Conservation (phyloP, 2,329 filamentous ascomycete genomes). For the Diplodia scrobiculata region DNA sequence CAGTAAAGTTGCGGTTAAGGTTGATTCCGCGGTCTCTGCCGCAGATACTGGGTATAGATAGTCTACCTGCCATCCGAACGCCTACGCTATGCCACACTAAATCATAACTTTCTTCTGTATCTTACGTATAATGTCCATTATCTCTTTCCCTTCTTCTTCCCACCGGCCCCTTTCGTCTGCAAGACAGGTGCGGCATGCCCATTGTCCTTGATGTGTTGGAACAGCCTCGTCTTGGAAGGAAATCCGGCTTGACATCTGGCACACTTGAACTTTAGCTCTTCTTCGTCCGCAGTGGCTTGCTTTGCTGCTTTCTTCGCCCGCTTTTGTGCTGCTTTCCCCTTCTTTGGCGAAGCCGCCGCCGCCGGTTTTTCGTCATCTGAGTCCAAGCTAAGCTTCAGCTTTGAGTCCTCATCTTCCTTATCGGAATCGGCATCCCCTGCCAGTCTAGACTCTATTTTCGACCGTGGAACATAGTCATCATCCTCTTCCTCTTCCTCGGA, state of each 20-base stretch:
- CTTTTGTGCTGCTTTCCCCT: conserved; percentile 54
- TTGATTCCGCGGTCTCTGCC: neutral
- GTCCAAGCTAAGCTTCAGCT: neutral
- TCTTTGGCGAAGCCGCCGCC: conserved; percentile 39
- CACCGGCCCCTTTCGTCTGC: conserved; percentile 23
- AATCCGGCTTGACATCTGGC: conserved; percentile 77
- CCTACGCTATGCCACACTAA: conserved; percentile 9
- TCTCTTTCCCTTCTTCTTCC: conserved; percentile 33
- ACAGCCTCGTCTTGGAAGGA: conserved; percentile 70
- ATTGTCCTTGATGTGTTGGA: conserved; percentile 69
- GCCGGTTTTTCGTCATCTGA: conserved; percentile 29
- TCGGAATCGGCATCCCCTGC: conserved; percentile 29
- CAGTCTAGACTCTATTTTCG: conserved; percentile 43
- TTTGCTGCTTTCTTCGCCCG: conserved; percentile 52
- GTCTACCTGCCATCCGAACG: conserved; percentile 6
- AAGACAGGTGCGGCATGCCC: conserved; percentile 62
- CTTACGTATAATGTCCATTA: neutral
- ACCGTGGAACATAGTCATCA: conserved; percentile 43
- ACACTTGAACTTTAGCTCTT: conserved; percentile 64
- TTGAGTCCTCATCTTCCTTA: neutral
- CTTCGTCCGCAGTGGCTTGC: conserved; percentile 38
- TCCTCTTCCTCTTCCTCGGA: conserved; percentile 30
- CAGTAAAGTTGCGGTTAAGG: neutral
- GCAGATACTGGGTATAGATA: conserved; percentile 15
- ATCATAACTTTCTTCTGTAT: neutral